Evolutionary conservation across 2,329 filamentous ascomycete species (phyloP).

Genomic region (Fusarium devonianum): DNA sequence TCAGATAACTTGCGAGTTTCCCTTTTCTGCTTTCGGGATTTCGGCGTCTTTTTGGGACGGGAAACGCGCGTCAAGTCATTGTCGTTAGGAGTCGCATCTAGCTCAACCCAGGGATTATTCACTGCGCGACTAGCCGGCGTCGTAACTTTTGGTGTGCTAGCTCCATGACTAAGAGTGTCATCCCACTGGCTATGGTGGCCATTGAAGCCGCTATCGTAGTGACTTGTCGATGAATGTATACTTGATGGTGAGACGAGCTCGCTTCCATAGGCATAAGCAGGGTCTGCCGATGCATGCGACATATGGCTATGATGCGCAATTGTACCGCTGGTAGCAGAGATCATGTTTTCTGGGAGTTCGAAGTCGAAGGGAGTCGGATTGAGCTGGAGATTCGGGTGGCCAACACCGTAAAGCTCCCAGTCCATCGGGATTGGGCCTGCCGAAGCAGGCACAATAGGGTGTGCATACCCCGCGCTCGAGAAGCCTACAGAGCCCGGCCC

Average conservation of each 20-base stretch:
- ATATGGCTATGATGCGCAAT: constrained; percentile 32
- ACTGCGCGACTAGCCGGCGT: constrained; percentile 33
- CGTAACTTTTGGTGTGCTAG: constrained; percentile 36
- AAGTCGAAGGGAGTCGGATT: constrained; percentile 36
- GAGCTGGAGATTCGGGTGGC: constrained; percentile 24
- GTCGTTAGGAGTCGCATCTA: constrained; percentile 26
- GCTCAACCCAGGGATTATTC: constrained; percentile 39
- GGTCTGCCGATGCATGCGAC: constrained; percentile 25
- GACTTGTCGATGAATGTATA: constrained; percentile 31
- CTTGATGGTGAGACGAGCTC: constrained; percentile 37
- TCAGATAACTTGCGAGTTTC: constrained; percentile 33
- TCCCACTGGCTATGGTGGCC: constrained; percentile 32
- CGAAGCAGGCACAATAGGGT: constrained; percentile 22
- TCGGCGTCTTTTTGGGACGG: constrained; percentile 30
- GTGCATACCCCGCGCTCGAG: constrained; percentile 20
- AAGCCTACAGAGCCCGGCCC: constrained; percentile 23
- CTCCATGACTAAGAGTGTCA: constrained; percentile 33
- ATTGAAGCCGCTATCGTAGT: constrained; percentile 26
- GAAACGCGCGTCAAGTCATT: constrained; percentile 11
- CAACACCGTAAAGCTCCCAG: constrained; percentile 35
- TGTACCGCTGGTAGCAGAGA: constrained; percentile 9
- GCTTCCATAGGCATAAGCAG: constrained; percentile 29
- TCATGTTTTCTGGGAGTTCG: constrained; percentile 32
- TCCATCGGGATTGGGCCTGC: constrained; percentile 32
- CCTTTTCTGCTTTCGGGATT: constrained; percentile 26